Evolutionary conservation across 2,329 filamentous ascomycete genomes (phyloP).

Genomic region (Trichothecium roseum): DNA sequence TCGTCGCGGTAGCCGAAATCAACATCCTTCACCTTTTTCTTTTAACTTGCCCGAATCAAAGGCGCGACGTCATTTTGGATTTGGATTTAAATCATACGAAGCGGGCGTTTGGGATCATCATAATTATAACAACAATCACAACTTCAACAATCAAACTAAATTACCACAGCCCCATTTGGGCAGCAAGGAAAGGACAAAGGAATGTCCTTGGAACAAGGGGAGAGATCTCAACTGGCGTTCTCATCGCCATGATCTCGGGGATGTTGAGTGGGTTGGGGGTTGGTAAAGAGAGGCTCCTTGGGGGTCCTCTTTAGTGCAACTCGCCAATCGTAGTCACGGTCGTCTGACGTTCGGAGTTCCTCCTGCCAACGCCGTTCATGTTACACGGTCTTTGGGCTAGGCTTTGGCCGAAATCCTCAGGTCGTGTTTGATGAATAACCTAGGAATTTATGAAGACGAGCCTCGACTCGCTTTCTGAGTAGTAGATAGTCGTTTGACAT

Average conservation of each 20-base stretch:
- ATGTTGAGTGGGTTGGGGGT: constrained; percentile 91
- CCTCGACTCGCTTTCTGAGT: constrained; percentile 55
- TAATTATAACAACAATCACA: constrained; percentile 14
- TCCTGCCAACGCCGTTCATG: too few species aligned
- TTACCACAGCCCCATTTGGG: constrained; percentile 24
- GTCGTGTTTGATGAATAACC: not conserved
- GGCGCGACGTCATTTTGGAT: constrained; percentile 36
- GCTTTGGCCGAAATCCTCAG: not conserved
- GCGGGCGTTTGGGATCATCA: constrained; percentile 37
- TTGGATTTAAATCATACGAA: constrained; percentile 37
- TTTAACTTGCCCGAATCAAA: constrained; percentile 39
- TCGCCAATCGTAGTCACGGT: constrained; percentile 47
- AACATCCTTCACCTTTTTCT: constrained; percentile 30
- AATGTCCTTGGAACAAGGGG: constrained; percentile 46
- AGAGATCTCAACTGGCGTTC: constrained; percentile 54
- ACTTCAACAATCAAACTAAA: constrained; percentile 11
- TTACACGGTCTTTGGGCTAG: not conserved
- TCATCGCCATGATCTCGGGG: constrained; percentile 59
- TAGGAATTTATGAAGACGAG: constrained; percentile 18
- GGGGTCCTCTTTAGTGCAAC: constrained; percentile 21
- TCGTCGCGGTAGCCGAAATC: constrained; percentile 52
- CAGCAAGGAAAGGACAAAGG: constrained; percentile 37
- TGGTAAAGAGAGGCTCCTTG: constrained; percentile 52
- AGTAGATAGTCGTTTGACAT: constrained; percentile 38
- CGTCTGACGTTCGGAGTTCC: too few species aligned